Conservation (phyloP, 495 filamentous ascomycete species). For the Penicillium paxilli region DNA sequence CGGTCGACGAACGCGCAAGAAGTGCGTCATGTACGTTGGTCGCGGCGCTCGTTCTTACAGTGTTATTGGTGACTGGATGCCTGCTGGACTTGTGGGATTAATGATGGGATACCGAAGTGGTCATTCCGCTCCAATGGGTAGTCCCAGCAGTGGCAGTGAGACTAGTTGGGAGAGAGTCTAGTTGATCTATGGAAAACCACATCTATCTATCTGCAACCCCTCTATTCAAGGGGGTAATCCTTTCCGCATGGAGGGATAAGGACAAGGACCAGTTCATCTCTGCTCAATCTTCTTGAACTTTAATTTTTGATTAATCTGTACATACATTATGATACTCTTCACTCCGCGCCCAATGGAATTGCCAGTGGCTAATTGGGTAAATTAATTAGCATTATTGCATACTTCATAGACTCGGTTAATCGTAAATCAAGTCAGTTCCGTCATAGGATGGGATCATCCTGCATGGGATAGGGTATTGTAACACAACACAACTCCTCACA, state of each 20-base stretch:
- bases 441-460: no score
- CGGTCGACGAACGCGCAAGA: slow-evolving; percentile 39
- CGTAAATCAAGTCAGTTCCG: no score
- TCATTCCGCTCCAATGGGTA: slow-evolving; percentile 13
- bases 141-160: slow-evolving; percentile 37
- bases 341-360: slow-evolving; percentile 15
- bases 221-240: no score
- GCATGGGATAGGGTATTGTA: no score
- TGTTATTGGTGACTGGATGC: slow-evolving; percentile 84
- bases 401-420: slow-evolving; percentile 2
- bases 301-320: slow-evolving; percentile 7
- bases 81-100: slow-evolving; percentile 74
- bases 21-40: slow-evolving; percentile 68
- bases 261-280: neutral
- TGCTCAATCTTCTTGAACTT: neutral
- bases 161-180: slow-evolving; percentile 40
- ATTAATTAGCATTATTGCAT: slow-evolving; percentile 8
- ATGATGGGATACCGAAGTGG: slow-evolving; percentile 77
- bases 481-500: neutral
- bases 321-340: slow-evolving; percentile 23
- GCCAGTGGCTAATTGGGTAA: no score
- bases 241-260: no score
- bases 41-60: slow-evolving; percentile 79
- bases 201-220: no score
- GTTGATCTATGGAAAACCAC: no score